Percentiles rank a stretch among this genome's conserved stretches.
phyloP scores from a whole-genome alignment of 1,284 basidiomycete genomes.

The Caloboletus inedulis region DNA sequence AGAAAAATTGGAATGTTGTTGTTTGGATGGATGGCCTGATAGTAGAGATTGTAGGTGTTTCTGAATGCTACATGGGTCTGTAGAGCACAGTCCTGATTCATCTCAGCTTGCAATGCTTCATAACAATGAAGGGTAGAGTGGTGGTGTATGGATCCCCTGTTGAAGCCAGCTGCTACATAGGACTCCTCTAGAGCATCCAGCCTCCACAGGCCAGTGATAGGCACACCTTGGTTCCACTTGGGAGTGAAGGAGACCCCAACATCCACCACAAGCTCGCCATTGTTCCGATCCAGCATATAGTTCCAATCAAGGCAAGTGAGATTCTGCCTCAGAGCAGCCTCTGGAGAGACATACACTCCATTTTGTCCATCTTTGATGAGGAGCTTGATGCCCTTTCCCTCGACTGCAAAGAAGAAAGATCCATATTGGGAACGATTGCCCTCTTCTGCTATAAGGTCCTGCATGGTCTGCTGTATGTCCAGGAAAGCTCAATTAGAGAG shows the following conservation, averaged over 20 bases:
- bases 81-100: not conserved
- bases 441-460: not conserved
- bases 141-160: not conserved
- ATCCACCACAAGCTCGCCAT: constrained; percentile 15
- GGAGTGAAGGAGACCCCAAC: constrained; percentile 6
- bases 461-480: constrained; percentile 2
- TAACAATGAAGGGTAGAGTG: constrained; percentile 4
- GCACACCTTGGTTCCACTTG: accelerated
- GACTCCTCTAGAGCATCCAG: constrained; percentile 10
- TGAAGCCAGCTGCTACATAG: constrained; percentile 7
- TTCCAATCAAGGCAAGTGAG: constrained; percentile 8
- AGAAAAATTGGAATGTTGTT: constrained; percentile 5
- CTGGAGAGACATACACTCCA: not conserved
- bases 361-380: constrained; percentile 4
- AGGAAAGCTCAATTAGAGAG: not conserved
- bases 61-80: constrained; percentile 10
- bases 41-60: constrained; percentile 14
- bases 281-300: constrained; percentile 8
- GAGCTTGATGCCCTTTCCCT: constrained; percentile 21
- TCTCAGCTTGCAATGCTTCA: constrained; percentile 13
- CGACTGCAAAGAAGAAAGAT: constrained; percentile 20
- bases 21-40: constrained; percentile 2
- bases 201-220: constrained; percentile 8
- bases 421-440: not conserved
- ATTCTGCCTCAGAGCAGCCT: not conserved